These are phyloP conservation scores for Ustilago loliicola DNA, from an alignment of 1,284 basidiomycete genomes.

Conservation along the genomic window DNA sequence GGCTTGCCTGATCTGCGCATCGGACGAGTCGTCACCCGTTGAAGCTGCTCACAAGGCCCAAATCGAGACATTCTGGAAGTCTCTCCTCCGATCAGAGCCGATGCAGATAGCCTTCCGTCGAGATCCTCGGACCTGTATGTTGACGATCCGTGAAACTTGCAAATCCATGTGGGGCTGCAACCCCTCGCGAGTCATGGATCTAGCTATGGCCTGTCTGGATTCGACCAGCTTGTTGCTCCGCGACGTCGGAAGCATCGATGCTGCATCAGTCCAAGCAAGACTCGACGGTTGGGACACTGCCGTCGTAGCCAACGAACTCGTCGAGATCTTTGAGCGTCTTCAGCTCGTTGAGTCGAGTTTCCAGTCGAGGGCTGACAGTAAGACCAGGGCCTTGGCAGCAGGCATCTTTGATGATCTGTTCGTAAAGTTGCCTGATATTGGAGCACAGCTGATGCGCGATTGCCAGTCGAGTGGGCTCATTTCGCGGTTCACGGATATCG, in stretches of 20 bases:
- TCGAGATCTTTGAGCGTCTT: constrained; percentile 49
- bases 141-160: constrained; percentile 39
- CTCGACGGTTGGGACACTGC: constrained; percentile 45
- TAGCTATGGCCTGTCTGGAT: constrained; percentile 35
- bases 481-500: constrained; percentile 43
- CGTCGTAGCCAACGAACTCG: constrained; percentile 43
- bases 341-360: constrained; percentile 49
- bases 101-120: constrained; percentile 47
- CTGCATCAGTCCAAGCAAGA: constrained; percentile 25
- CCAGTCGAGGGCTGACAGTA: constrained; percentile 51
- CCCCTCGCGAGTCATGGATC: constrained; percentile 27
- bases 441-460: constrained; percentile 44
- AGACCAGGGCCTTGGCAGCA: constrained; percentile 40
- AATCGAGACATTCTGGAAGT: constrained; percentile 33
- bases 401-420: constrained; percentile 50
- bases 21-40: constrained; percentile 18
- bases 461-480: constrained; percentile 37
- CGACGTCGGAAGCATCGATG: constrained; percentile 29
- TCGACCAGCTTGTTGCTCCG: constrained; percentile 40
- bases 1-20: constrained; percentile 35
- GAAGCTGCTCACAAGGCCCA: constrained; percentile 18
- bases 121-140: constrained; percentile 27
- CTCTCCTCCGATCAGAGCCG: constrained; percentile 31
- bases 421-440: constrained; percentile 31
- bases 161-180: constrained; percentile 50